Percentiles rank a stretch among this genome's conserved stretches.
Conservation (phyloP, 2,329 filamentous ascomycete species). For the Coniochaeta sp. region DNA sequence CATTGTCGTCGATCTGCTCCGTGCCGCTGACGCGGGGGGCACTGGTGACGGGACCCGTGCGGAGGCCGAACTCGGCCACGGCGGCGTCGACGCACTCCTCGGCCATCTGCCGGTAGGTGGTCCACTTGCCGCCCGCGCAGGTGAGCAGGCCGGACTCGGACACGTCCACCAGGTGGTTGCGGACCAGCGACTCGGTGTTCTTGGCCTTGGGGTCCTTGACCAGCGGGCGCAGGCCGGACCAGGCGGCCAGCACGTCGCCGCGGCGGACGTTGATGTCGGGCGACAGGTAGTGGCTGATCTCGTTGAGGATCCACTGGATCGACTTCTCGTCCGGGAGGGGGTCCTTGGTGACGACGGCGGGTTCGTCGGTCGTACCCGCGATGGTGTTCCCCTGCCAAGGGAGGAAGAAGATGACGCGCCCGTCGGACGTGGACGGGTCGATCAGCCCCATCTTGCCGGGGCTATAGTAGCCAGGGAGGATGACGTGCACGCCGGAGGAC, state of each 20-base stretch:
- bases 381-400: slow-evolving; percentile 85
- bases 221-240: slow-evolving; percentile 71
- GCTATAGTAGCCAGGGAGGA: slow-evolving; percentile 72
- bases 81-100: slow-evolving; percentile 80
- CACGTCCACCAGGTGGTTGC: slow-evolving; percentile 71
- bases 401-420: slow-evolving; percentile 82
- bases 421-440: slow-evolving; percentile 73
- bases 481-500: slow-evolving; percentile 74
- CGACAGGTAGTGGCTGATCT: slow-evolving; percentile 68
- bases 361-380: slow-evolving; percentile 73
- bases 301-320: slow-evolving; percentile 74
- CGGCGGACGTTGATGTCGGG: slow-evolving; percentile 69
- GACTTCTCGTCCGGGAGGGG: slow-evolving; percentile 70
- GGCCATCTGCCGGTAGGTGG: slow-evolving; percentile 83
- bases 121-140: slow-evolving; percentile 82
- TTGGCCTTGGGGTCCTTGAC: slow-evolving; percentile 75
- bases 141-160: slow-evolving; percentile 71
- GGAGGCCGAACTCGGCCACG: slow-evolving; percentile 56
- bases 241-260: slow-evolving; percentile 71
- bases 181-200: slow-evolving; percentile 76
- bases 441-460: slow-evolving; percentile 77
- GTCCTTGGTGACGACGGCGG: slow-evolving; percentile 59
- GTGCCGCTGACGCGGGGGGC: slow-evolving; percentile 62
- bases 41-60: slow-evolving; percentile 40
- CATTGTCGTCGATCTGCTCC: slow-evolving; percentile 61